phyloP scores from a whole-genome alignment of 2,329 filamentous ascomycete species.

The Colletotrichum tamarilloi region DNA sequence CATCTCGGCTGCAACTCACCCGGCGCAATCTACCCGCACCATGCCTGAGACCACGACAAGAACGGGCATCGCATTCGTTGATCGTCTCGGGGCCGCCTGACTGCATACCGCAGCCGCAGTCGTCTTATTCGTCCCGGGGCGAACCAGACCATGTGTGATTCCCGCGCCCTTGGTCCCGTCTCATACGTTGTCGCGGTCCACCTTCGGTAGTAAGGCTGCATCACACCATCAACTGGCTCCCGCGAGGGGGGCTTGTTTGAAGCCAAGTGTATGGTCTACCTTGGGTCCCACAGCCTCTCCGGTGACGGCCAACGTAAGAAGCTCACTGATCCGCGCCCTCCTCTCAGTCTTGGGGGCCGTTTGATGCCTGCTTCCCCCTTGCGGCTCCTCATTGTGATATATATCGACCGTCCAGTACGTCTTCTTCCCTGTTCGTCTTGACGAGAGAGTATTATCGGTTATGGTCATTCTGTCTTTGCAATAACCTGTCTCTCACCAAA shows the following conservation, averaged over 20 bases:
- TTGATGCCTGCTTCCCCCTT: slow-evolving; percentile 8
- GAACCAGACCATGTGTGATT: slow-evolving; percentile 6
- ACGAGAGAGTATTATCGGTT: not conserved
- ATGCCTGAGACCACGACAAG: slow-evolving; percentile 25
- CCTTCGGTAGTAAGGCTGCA: slow-evolving; percentile 34
- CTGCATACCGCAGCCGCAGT: slow-evolving; percentile 31
- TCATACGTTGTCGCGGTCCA: slow-evolving; percentile 19
- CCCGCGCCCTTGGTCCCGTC: slow-evolving; percentile 11
- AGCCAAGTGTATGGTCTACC: not conserved
- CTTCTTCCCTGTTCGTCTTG: slow-evolving; percentile 2
- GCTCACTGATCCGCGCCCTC: slow-evolving; percentile 8
- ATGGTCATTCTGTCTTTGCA: slow-evolving; percentile 2
- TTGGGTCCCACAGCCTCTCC: slow-evolving; percentile 9
- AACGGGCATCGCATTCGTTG: slow-evolving; percentile 18
- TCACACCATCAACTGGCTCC: slow-evolving; percentile 28
- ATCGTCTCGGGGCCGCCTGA: slow-evolving; percentile 31
- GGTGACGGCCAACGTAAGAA: slow-evolving; percentile 29
- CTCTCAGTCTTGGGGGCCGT: not conserved
- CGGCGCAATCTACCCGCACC: slow-evolving; percentile 26
- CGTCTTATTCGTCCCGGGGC: slow-evolving; percentile 22
- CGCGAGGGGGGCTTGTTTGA: slow-evolving; percentile 21
- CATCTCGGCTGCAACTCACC: slow-evolving; percentile 4
- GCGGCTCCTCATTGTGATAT: slow-evolving; percentile 7
- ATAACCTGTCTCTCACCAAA: not conserved
- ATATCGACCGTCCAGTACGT: slow-evolving; percentile 14